Conservation (phyloP, 305 asterid species). For the Solanum hybrid region DNA sequence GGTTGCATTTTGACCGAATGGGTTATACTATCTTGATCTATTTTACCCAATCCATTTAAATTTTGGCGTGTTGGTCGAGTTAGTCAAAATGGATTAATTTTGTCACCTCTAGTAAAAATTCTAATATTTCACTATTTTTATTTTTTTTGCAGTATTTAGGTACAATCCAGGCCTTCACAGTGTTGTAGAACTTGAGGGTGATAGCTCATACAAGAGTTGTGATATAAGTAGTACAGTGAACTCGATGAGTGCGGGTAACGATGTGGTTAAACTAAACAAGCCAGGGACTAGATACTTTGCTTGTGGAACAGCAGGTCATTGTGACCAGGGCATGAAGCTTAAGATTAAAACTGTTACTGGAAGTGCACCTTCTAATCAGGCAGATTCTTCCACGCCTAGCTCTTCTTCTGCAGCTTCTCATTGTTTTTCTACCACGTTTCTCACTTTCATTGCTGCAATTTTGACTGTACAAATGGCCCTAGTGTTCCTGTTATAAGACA, state of each 20-base stretch:
- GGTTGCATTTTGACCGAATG: not conserved
- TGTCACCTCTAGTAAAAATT: not conserved
- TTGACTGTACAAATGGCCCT: not conserved
- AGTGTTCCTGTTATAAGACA: not conserved
- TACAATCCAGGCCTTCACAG: constrained; percentile 62
- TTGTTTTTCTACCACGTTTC: not conserved
- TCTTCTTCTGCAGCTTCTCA: constrained; percentile 14
- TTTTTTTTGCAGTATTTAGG: constrained; percentile 42
- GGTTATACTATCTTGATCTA: not conserved
- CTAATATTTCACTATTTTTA: not conserved
- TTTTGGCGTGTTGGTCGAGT: not conserved
- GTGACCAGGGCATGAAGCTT: constrained; percentile 77
- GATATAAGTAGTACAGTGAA: constrained; percentile 39
- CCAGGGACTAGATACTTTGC: constrained; percentile 67
- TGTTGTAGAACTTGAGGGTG: constrained; percentile 55
- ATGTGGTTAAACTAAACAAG: constrained; percentile 52
- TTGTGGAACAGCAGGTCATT: constrained; percentile 79
- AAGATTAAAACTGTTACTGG: constrained; percentile 56
- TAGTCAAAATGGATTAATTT: not conserved
- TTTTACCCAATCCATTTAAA: not conserved
- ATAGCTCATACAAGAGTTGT: constrained; percentile 61
- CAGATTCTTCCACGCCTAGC: constrained; percentile 23
- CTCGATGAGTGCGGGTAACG: constrained; percentile 43
- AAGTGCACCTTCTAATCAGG: constrained; percentile 19
- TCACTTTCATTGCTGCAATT: not conserved